phyloP scores from a whole-genome alignment of 2,329 filamentous ascomycete species.

The Diplodia seriata region DNA sequence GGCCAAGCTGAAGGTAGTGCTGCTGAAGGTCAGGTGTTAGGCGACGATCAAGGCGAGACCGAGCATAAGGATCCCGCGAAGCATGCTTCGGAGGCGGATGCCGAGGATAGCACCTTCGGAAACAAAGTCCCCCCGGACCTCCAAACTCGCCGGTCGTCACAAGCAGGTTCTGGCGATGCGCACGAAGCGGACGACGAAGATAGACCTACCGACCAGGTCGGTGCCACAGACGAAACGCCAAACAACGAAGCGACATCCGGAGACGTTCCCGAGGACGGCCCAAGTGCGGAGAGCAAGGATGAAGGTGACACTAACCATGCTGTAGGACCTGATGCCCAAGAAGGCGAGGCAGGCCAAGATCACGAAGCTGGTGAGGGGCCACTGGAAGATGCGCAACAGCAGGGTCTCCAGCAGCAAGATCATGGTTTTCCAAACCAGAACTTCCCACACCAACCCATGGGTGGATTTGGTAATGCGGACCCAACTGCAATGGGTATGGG shows the following conservation, averaged over 20 bases:
- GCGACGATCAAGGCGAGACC: conserved; percentile 10
- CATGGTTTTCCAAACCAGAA: conserved; percentile 12
- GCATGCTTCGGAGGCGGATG: conserved; percentile 33
- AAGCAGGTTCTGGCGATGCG: conserved; percentile 21
- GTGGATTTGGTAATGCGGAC: conserved; percentile 23
- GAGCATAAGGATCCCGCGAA: conserved; percentile 17
- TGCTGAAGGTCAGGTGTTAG: conserved; percentile 24
- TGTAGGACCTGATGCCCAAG: conserved; percentile 38
- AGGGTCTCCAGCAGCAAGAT: conserved; percentile 9
- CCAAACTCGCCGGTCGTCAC: conserved; percentile 42
- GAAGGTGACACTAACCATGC: conserved; percentile 32
- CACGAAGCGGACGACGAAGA: conserved; percentile 32
- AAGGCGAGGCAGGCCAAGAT: conserved; percentile 43
- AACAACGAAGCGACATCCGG: neutral
- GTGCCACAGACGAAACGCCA: conserved; percentile 20
- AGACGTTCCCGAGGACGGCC: conserved; percentile 26
- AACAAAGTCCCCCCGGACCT: conserved; percentile 33
- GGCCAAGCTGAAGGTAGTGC: conserved; percentile 31
- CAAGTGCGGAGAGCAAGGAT: conserved; percentile 36
- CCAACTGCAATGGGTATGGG: conserved; percentile 25
- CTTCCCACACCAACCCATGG: conserved; percentile 22
- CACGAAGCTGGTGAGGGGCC: neutral
- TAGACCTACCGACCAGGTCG: conserved; percentile 4
- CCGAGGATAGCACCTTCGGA: conserved; percentile 37
- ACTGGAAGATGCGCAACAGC: neutral